Base-by-base conservation (phyloP, 2,329 filamentous ascomycete species). In the Emericellopsis cladophorae region DNA sequence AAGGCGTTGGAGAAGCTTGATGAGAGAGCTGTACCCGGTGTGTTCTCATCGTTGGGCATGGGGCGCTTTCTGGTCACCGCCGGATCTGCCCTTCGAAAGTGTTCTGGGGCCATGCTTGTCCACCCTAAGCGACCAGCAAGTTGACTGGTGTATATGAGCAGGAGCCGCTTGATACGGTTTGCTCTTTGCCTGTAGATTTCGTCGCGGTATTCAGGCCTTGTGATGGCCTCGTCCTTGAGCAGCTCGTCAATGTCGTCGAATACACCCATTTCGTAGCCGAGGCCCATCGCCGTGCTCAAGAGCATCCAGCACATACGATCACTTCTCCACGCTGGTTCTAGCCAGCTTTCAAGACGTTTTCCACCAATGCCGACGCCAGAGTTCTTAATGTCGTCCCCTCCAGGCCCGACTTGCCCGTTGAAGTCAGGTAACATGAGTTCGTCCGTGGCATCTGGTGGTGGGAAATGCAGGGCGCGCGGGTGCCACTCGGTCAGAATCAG, bases 301-400 rank as follows among this genome's bases (percentile, higher is more conserved):
- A 96, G 68, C 87, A 95, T 95, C 90, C 90, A 95, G 55, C 86
- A 94, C 85, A 95, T 94, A 41, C 88, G 83, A 54, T 95, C 90
- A 48, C 83, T 87, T 51, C 90, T 75, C 87, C 90, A 95, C 8
- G 87, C 90, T 3, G 92, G 92, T 58, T 98, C 92, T 4, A 96
- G 76, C 87, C 92, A 96, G 57, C 87, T 90, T 55, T 95, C 88
- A 47, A 95, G 92, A 23, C 88, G 72, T 57, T 84, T 81, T 9
- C 86, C 87, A 36, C 87, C 85, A 16, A 87, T 74, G n/a, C 77
- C 76, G 24, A 72, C 73, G 4, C 59, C 60, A 4, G 57, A 44
- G 4, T 51, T 54, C 16, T 51, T 54, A 7, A 46, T 49, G 18
- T 51, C 46, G n/a, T 62, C 57, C 18, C 58, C 57, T 59, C 40